Evolutionary conservation across 1,139 yeast species (phyloP), one percentile per base, ranked within the genome.

Genomic region (Saccharomycopsis crataegensis): DNA sequence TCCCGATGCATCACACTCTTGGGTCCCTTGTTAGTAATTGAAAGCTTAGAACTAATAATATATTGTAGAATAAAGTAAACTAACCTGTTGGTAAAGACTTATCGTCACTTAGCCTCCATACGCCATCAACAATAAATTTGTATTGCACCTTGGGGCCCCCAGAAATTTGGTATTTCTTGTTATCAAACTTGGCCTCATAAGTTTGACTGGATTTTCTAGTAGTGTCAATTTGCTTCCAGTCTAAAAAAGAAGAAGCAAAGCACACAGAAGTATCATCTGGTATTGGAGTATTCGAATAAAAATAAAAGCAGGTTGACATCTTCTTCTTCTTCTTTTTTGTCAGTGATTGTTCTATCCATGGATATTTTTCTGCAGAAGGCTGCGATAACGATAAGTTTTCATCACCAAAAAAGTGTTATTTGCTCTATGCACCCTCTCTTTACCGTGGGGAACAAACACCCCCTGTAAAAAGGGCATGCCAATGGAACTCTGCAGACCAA

Each of bases 211-310:
- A 16, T 16, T 28, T 33, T 7, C 48, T 16, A 8, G 12, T 34
- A 5, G 46, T 43, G 17, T 22, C 40, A 8, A 49, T 16, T 31
- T 49, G 50, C 14, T 14, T 1, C 52, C 52, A 49, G 22, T 36
- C 31, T 8, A 17, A 11, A n/a, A 34, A 43, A 16, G 52, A 49
- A 7, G 48, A n/a, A 8, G 52, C 52, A 43, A 49, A 63, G 60
- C 68, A 69, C 70, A 40, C 72, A 11, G 50, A 16, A n/a, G 16
- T 40, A 14, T 12, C n/a, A 6, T 17, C 36, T 31, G n/a, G 14
- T 8, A 48, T 12, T n/a, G 17, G 17, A 28, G 16, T 33, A 32
- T 31, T 43, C 8, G 38, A 28, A 17, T 32, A 11, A n/a, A 42
- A 42, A 11, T 14, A 22, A 31, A 44, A 44, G 33, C 28, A 22